phyloP scores from a whole-genome alignment of 768 basidiomycete species.

The Russula earlei region DNA sequence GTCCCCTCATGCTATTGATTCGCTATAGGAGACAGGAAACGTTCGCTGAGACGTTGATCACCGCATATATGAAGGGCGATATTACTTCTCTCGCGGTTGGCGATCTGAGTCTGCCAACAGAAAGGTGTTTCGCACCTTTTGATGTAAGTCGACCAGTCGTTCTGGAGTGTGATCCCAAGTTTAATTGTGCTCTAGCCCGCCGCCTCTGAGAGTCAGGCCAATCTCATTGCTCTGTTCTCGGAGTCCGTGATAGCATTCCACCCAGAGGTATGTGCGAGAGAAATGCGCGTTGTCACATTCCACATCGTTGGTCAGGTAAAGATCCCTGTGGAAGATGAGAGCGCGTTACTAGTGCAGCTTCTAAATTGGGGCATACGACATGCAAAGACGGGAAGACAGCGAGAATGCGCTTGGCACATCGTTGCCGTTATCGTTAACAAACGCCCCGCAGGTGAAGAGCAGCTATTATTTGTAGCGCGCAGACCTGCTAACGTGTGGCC shows the following conservation, averaged over 20 bases:
- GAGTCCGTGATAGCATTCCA: slow-evolving; percentile 55
- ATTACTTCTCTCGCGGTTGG: slow-evolving; percentile 46
- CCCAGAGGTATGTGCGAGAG: slow-evolving; percentile 42
- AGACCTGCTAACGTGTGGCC: slow-evolving; percentile 1
- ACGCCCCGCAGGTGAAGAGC: slow-evolving; percentile 48
- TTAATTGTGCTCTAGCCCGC: slow-evolving; percentile 29
- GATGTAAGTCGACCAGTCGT: slow-evolving; percentile 30
- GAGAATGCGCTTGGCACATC: slow-evolving; percentile 44
- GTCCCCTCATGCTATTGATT: neutral
- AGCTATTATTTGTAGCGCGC: neutral
- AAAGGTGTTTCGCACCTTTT: slow-evolving; percentile 39
- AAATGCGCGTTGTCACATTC: neutral
- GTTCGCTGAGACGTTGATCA: slow-evolving; percentile 42
- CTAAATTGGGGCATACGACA: slow-evolving; percentile 50
- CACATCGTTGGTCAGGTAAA: slow-evolving; percentile 33
- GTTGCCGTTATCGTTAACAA: slow-evolving; percentile 74
- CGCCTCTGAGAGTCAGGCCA: slow-evolving; percentile 42
- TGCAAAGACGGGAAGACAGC: slow-evolving; percentile 42
- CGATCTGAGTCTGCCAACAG: slow-evolving; percentile 38
- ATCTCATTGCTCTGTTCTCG: slow-evolving; percentile 57
- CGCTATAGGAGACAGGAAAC: slow-evolving; percentile 51
- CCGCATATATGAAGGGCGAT: slow-evolving; percentile 47
- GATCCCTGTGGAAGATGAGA: slow-evolving; percentile 40
- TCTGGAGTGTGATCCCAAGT: neutral
- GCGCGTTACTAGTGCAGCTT: slow-evolving; percentile 43